Base-by-base conservation (phyloP, 768 basidiomycete genomes). In the Russula dissimulans region DNA sequence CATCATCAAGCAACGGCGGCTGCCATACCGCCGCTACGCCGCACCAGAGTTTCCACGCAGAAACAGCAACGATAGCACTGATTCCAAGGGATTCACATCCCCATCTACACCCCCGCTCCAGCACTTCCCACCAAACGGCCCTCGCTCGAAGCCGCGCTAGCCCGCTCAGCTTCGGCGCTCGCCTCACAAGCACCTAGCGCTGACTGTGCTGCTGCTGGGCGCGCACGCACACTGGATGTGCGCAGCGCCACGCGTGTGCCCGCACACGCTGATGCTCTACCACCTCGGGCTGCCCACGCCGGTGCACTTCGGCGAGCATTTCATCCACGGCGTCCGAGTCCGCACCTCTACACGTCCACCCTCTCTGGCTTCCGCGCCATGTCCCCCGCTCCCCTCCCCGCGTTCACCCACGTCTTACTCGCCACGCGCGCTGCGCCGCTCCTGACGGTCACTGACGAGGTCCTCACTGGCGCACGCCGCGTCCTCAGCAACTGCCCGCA, bases 201-300 rank as follows among this genome's bases (percentile, higher is more conserved):
- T 66, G 11, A 57, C 63, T 6, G 65, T 63, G 4, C 65, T 57
- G 6, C 63, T 66, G 7, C 48, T 66, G 7, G 54, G 58, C n/a
- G 65, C 63, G 12, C 65, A 66, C 56, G 65, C 63, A 5, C 57
- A 64, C 56, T 66, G 65, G 65, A 44, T 66, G 15, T 59, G 65
- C 32, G 43, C 14, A 3, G 32, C 59, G 11, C 49, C 38, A 1
- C 32, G 50, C 44, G 57, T 66, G 48, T 53, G 49, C 6, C 65
- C 65, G 1, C 63, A 41, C 50, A 61, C 63, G 46, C 18, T 66
- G 34, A 64, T 61, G 63, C 56, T 66, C 38, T 66, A 64, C 54
- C 63, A 66, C 44, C 63, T 61, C 2, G 65, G 65, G 7, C 59
- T 46, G 1, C 65, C 65, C 11, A 52, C 38, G 5, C 65, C 65